Percentiles rank a stretch among this genome's conserved stretches.
phyloP scores from a whole-genome alignment of 2,329 filamentous ascomycete genomes.

The Hypoxylon sp. region DNA sequence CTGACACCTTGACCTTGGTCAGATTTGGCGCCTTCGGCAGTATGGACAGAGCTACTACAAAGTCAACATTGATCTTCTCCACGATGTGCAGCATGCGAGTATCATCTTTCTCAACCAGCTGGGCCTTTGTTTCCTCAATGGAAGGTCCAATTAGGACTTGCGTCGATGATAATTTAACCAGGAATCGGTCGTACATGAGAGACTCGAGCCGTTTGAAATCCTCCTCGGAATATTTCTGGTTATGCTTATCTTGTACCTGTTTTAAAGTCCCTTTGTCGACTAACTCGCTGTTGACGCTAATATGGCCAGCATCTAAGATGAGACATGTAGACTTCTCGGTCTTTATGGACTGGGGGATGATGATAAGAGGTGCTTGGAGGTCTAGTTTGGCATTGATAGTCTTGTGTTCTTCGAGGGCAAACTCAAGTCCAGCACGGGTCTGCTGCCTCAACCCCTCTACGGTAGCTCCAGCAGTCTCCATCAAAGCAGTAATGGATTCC shows the following conservation, averaged over 20 bases:
- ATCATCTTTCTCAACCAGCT: slow-evolving; percentile 78
- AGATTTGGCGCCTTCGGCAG: slow-evolving; percentile 95
- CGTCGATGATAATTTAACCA: slow-evolving; percentile 92
- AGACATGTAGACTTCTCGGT: slow-evolving; percentile 85
- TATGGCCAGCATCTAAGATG: slow-evolving; percentile 96
- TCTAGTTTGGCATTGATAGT: slow-evolving; percentile 97
- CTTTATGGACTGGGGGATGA: slow-evolving; percentile 93
- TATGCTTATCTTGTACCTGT: slow-evolving; percentile 92
- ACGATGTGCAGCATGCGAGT: slow-evolving; percentile 87
- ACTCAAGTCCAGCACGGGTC: slow-evolving; percentile 94
- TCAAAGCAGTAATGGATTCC: slow-evolving; percentile 95
- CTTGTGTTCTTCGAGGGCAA: slow-evolving; percentile 97
- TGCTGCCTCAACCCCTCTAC: slow-evolving; percentile 96
- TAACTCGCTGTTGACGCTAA: slow-evolving; percentile 92
- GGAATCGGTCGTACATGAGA: slow-evolving; percentile 97
- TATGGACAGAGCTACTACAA: slow-evolving; percentile 95
- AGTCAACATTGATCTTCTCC: slow-evolving; percentile 97
- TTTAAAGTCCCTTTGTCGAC: slow-evolving; percentile 92
- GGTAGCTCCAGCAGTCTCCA: slow-evolving; percentile 95
- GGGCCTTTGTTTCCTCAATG: slow-evolving; percentile 88
- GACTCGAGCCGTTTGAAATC: slow-evolving; percentile 91
- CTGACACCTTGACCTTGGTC: slow-evolving; percentile 91
- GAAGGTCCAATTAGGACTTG: slow-evolving; percentile 96
- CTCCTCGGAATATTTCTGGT: slow-evolving; percentile 86
- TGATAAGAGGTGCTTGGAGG: slow-evolving; percentile 94